Base-by-base conservation (phyloP, 148 eudicot genomes). In the Mesembryanthemum crystallinum region DNA sequence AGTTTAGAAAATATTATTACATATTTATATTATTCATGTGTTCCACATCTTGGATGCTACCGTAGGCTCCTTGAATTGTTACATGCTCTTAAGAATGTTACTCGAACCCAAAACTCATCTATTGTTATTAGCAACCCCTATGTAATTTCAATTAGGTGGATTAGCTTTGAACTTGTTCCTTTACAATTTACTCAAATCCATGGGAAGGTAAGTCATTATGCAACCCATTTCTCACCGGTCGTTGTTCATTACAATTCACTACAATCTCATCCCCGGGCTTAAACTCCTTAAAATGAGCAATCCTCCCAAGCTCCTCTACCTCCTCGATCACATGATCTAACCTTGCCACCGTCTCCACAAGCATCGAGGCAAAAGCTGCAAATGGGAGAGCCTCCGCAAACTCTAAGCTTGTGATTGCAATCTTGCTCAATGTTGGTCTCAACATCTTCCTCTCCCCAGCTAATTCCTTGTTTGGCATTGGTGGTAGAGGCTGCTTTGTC, bases 371-470 rank as follows among this genome's bases (percentile, higher is more conserved):
- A 73, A 95, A 95, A 0, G 98, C 98, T 1, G 98, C 96, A 39
- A 95, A 92, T 1, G 98, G 98, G 15, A 95, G 89, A n/a, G 98
- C 97, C 82, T 95, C 98, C 0, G 98, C 90, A 69, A 95, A 93
- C 84, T 93, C 96, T 1, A 93, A 83, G 79, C 96, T 91, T 10
- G 89, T 89, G 39, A 83, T 82, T 0, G 89, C 83, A 23, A 91
- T 80, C 85, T 89, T 93, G 72, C 98, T 93, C 55, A 84, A 51
- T 5, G 93, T 87, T 0, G 98, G 92, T 79, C 91, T 82, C 47
- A 91, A 75, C 77, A 72, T 77, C 75, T 72, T 84, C 66, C 68
- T 72, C 13, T 81, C 86, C 15, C 73, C 79, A n/a, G n/a, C n/a
- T 51, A 33, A 51, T 54, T 79, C 84, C 55, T 69, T 79, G 11